Base-by-base conservation (phyloP, 192 early-diverging fungal genomes). In the Mortierella antarctica region DNA sequence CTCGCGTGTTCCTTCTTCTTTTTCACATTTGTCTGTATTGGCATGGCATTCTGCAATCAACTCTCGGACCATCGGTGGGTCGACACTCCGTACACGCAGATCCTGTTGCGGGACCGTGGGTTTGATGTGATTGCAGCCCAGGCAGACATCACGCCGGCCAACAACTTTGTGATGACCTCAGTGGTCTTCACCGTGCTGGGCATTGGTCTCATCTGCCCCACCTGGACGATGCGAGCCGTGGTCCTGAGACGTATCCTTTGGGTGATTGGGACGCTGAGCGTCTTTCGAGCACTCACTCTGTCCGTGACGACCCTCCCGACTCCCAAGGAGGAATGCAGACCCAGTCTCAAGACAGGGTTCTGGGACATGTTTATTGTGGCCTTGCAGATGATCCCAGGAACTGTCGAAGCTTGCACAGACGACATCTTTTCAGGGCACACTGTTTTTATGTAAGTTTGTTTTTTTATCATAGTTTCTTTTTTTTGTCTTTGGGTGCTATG, bases 391-490 rank as follows among this genome's bases (percentile, higher is more conserved):
- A 84, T 84, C 21, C 69, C 71, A 4, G 83, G 83, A 11, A 71
- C 72, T 7, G 68, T 81, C 42, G 79, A 84, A 52, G 83, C 83
- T 39, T 84, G 83, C 61, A 84, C 83, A 0, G 83, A 84, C 51
- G 79, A 84, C 51, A 84, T 84, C 53, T 84, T 74, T 73, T 84
- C 83, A n/a, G 83, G 83, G 21, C 83, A 84, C 52, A 81, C 75
- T 13, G 79, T 76, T n/a, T 84, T 84, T 46, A 84, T 84, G 77
- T 80, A 80, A 80, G 77, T 67, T 39, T 12, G 4, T 4, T 54
- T 15, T 55, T 49, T 44, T 21, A 17, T 42, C 13, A 45, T 57
- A 18, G 2, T 57, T 18, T 47, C 20, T 42, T 65, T 14, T 65
- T 14, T 20, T 60, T 71, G 15, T 6, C 41, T 11, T 2, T 44